phyloP scores from a whole-genome alignment of 306 rosid species.

The Hippophae rhamnoides region DNA sequence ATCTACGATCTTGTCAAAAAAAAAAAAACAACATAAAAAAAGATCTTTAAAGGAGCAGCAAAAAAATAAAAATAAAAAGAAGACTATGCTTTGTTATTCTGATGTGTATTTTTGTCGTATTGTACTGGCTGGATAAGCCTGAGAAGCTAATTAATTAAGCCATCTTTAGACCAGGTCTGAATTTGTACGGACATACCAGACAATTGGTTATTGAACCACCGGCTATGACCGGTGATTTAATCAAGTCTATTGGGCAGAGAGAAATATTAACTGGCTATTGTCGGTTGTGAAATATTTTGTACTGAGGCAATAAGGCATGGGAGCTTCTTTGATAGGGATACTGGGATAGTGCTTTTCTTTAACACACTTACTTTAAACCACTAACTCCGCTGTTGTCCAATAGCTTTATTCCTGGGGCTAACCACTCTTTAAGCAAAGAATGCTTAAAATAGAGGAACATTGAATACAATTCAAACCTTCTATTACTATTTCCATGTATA shows the following conservation, averaged over 20 bases:
- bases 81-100: neutral
- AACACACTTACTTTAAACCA: constrained; percentile 35
- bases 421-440: constrained; percentile 87
- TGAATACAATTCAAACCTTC: constrained; percentile 23
- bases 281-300: constrained; percentile 33
- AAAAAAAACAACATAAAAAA: constrained; percentile 1
- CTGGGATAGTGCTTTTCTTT: constrained; percentile 22
- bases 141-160: neutral
- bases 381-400: constrained; percentile 25
- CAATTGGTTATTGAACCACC: constrained; percentile 24
- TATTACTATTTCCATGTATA: constrained; percentile 1
- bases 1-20: constrained; percentile 30
- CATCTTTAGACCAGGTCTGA: constrained; percentile 11
- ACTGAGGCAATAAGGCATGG: constrained; percentile 25
- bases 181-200: constrained; percentile 23
- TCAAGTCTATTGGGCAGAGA: constrained; percentile 16
- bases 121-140: neutral
- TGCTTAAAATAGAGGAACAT: constrained; percentile 68
- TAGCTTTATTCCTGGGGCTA: constrained; percentile 75
- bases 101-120: constrained; percentile 11
- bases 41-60: constrained; percentile 12
- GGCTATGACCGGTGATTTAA: constrained; percentile 53
- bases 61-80: neutral
- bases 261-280: constrained; percentile 24
- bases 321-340: constrained; percentile 11